phyloP scores from a whole-genome alignment of 192 early-diverging fungal genomes.

The Jimgerdemannia lactiflua region DNA sequence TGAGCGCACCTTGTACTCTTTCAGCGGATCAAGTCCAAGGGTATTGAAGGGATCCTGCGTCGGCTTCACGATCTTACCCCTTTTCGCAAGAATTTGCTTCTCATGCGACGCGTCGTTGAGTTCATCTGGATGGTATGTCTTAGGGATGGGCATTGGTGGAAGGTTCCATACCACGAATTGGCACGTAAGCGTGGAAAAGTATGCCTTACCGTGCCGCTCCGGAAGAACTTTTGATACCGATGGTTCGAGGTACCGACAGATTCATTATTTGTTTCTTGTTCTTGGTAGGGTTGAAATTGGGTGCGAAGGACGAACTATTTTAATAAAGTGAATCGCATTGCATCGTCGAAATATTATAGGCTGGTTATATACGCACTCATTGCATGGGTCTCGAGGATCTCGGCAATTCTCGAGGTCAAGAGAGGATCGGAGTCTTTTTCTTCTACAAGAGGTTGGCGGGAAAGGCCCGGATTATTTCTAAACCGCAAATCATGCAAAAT shows the following conservation, averaged over 20 bases:
- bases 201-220: neutral
- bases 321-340: too few species aligned
- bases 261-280: neutral
- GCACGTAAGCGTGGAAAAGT: neutral
- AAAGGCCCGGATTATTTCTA: too few species aligned
- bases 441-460: too few species aligned
- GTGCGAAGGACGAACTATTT: neutral
- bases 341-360: too few species aligned
- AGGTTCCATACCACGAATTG: neutral
- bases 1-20: constrained; percentile 37
- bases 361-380: too few species aligned
- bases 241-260: neutral
- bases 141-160: neutral
- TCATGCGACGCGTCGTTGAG: constrained; percentile 27
- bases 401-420: too few species aligned
- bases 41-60: constrained; percentile 36
- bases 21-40: constrained; percentile 36
- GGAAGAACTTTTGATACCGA: neutral
- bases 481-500: too few species aligned
- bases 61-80: constrained; percentile 6
- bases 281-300: neutral
- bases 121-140: constrained; percentile 29
- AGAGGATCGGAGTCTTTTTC: too few species aligned
- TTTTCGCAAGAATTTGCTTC: constrained; percentile 21
- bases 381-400: too few species aligned